Percentiles rank a stretch among this genome's conserved stretches.
These are phyloP conservation scores for Amesomyces nigricolor DNA, from an alignment of 2,329 filamentous ascomycete genomes.

Conservation along the genomic window DNA sequence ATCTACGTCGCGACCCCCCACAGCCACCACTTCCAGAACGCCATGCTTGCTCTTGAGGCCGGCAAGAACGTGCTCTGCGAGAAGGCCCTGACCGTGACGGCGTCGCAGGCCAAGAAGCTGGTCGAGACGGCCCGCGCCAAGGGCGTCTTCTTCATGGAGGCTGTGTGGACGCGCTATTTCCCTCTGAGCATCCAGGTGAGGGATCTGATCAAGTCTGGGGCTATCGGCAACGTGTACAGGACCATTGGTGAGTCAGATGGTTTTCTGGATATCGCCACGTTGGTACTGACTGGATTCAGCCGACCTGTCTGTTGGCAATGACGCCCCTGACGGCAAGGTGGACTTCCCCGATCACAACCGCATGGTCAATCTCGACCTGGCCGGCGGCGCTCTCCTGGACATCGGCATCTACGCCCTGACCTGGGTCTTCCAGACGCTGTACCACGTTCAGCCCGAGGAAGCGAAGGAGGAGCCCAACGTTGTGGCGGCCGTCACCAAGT, in stretches of 20 bases:
- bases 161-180: constrained; percentile 87
- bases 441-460: constrained; percentile 67
- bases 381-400: constrained; percentile 77
- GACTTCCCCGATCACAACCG: constrained; percentile 59
- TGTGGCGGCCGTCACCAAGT: constrained; percentile 64
- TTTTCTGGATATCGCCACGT: background rate
- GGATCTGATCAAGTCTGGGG: constrained; percentile 53
- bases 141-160: constrained; percentile 74
- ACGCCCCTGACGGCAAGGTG: constrained; percentile 50
- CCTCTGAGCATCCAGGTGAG: constrained; percentile 72
- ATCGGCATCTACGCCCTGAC: constrained; percentile 84
- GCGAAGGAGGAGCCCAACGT: constrained; percentile 65
- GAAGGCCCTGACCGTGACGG: constrained; percentile 84
- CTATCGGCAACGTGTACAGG: constrained; percentile 57
- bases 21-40: constrained; percentile 89
- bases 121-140: constrained; percentile 67
- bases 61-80: constrained; percentile 88
- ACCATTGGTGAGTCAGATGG: constrained; percentile 41
- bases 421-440: constrained; percentile 86
- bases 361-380: constrained; percentile 77
- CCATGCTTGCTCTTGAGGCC: constrained; percentile 74
- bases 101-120: constrained; percentile 66
- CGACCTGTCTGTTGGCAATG: constrained; percentile 56
- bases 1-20: constrained; percentile 88
- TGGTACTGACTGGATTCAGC: constrained; percentile 29